Conservation (phyloP, 1,284 basidiomycete species). For the Entoloma clypeatum region DNA sequence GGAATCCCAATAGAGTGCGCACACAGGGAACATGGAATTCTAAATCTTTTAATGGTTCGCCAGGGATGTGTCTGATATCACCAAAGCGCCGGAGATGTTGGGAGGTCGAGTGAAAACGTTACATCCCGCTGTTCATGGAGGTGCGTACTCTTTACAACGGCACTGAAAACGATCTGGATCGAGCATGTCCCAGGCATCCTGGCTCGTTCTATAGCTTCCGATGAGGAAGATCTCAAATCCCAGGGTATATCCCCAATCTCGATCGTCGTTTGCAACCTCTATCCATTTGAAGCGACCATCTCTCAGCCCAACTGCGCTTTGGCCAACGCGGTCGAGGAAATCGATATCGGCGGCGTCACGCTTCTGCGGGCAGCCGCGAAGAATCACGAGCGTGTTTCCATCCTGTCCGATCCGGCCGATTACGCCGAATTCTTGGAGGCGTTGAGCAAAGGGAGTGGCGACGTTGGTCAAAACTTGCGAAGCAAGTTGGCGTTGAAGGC, state of each 20-base stretch:
- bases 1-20: constrained; percentile 88
- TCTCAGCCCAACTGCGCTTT: constrained; percentile 86
- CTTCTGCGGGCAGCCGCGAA: constrained; percentile 97
- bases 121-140: constrained; percentile 98
- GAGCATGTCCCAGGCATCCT: constrained; percentile 66
- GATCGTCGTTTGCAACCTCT: constrained; percentile 98
- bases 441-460: constrained; percentile 65
- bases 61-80: constrained; percentile 97
- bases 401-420: constrained; percentile 93
- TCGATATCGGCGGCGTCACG: constrained; percentile 99
- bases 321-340: constrained; percentile 93
- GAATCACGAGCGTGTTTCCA: constrained; percentile 92
- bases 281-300: constrained; percentile 94
- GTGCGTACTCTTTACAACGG: constrained; percentile 47
- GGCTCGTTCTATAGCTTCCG: constrained; percentile 82
- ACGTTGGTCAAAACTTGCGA: constrained; percentile 69
- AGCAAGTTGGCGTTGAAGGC: constrained; percentile 93
- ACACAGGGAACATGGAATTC: background rate
- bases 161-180: background rate
- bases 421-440: constrained; percentile 82
- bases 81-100: constrained; percentile 99
- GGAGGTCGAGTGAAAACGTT: constrained; percentile 98
- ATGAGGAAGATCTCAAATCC: constrained; percentile 76
- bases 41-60: background rate
- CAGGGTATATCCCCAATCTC: constrained; percentile 88